These are phyloP conservation scores for Tephrocybe sp. DNA, from an alignment of 768 basidiomycete genomes.

Conservation along the genomic window DNA sequence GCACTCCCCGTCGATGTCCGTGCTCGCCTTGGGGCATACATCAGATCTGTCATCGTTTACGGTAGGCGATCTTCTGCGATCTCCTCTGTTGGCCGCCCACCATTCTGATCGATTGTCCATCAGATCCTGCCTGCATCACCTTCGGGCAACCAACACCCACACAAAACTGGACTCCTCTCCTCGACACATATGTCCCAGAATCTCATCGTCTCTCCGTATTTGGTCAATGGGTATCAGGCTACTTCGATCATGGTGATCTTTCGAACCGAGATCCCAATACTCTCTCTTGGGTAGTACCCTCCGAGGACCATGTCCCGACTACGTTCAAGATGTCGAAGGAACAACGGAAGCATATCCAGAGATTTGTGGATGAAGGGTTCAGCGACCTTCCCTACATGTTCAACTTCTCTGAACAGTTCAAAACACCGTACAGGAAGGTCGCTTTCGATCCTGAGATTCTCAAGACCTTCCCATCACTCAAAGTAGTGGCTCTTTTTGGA, in stretches of 20 bases:
- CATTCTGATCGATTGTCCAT: background rate
- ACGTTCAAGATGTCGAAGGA: slow-evolving; percentile 21
- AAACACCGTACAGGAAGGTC: slow-evolving; percentile 21
- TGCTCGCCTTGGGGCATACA: slow-evolving; percentile 15
- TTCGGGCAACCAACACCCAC: slow-evolving; percentile 24
- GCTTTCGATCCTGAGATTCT: slow-evolving; percentile 10
- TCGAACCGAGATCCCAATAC: slow-evolving; percentile 19
- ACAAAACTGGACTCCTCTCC: slow-evolving; percentile 23
- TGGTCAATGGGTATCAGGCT: slow-evolving; percentile 27
- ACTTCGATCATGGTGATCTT: slow-evolving; percentile 31
- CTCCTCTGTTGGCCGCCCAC: background rate
- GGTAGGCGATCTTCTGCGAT: slow-evolving; percentile 18
- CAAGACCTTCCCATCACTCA: slow-evolving; percentile 17
- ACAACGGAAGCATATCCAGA: slow-evolving; percentile 9
- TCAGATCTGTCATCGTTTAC: slow-evolving; percentile 25
- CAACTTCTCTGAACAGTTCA: slow-evolving; percentile 13
- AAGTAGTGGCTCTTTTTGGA: slow-evolving; percentile 11
- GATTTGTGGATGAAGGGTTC: slow-evolving; percentile 8
- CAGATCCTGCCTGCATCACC: slow-evolving; percentile 26
- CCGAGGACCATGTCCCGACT: slow-evolving; percentile 18
- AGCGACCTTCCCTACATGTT: slow-evolving; percentile 20
- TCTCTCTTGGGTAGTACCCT: slow-evolving; percentile 23
- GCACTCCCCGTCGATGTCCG: slow-evolving; percentile 18
- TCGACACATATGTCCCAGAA: slow-evolving; percentile 23
- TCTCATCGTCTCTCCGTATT: slow-evolving; percentile 19